Conservation (phyloP, 768 basidiomycete genomes). For the Tylopilus plumbeoviolaceoides region DNA sequence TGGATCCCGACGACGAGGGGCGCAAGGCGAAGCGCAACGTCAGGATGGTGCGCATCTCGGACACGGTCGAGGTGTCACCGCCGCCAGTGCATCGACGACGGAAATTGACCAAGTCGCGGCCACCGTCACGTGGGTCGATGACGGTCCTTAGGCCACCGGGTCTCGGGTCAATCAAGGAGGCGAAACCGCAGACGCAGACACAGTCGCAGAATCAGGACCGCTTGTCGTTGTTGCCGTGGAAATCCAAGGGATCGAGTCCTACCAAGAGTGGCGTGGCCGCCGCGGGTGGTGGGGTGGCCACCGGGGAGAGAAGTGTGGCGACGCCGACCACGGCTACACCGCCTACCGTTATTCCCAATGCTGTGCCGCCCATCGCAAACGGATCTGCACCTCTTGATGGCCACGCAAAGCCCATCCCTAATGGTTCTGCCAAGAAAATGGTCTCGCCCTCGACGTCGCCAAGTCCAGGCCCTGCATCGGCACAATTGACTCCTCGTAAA, state of each 20-base stretch:
- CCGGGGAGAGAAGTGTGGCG: background rate
- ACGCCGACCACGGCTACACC: background rate
- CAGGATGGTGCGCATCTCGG: constrained; percentile 24
- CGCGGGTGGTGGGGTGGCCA: background rate
- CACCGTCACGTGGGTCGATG: background rate
- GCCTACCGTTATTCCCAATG: background rate
- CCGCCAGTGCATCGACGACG: constrained; percentile 13
- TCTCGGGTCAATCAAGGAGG: background rate
- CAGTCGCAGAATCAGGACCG: constrained; percentile 9
- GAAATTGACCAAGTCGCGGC: constrained; percentile 23
- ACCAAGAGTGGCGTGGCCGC: background rate
- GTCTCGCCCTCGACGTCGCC: background rate
- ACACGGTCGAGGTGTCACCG: constrained; percentile 20
- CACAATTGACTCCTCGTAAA: constrained; percentile 4
- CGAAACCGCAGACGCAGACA: background rate
- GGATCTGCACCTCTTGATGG: background rate
- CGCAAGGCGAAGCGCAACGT: constrained; percentile 18
- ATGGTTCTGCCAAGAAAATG: background rate
- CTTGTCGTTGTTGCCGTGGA: constrained; percentile 24
- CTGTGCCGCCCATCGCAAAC: background rate
- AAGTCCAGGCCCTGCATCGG: background rate
- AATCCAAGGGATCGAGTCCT: constrained; percentile 9
- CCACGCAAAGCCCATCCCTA: background rate
- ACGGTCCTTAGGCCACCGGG: background rate
- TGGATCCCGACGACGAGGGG: background rate